Conservation (phyloP, 192 early-diverging fungal genomes). For the Coemansia sp. region DNA sequence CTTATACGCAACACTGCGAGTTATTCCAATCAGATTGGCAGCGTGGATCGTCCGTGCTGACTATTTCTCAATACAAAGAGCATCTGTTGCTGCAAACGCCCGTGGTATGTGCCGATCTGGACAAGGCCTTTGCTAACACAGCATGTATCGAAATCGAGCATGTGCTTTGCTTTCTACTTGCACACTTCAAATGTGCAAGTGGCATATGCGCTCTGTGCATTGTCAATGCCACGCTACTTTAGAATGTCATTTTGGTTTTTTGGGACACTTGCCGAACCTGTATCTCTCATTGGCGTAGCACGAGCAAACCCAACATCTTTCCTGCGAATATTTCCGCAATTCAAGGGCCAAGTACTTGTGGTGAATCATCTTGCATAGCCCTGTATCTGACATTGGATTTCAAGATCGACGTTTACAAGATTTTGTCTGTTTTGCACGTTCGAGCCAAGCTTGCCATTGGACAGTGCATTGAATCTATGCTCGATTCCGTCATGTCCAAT, state of each 20-base stretch:
- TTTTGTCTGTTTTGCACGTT: background rate
- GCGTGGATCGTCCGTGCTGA: background rate
- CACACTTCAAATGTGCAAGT: background rate
- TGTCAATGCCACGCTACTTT: background rate
- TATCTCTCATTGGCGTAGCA: background rate
- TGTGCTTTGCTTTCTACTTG: background rate
- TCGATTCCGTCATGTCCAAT: background rate
- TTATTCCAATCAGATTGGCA: slow-evolving; percentile 1
- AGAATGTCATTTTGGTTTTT: background rate
- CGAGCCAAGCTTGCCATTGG: background rate
- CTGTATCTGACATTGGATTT: background rate
- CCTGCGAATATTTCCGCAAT: background rate
- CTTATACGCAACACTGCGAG: background rate
- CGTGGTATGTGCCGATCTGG: background rate
- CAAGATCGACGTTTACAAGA: background rate
- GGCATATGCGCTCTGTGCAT: background rate
- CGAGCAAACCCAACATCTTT: background rate
- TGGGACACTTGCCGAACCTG: background rate
- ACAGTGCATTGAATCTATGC: background rate
- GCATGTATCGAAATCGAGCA: background rate
- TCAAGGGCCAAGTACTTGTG: background rate
- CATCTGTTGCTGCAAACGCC: background rate
- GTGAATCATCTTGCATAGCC: background rate
- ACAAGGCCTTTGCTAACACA: background rate
- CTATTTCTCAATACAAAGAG: background rate